phyloP scores from a whole-genome alignment of 352 stramenopile genomes.

The Phytophthora pluvialis region DNA sequence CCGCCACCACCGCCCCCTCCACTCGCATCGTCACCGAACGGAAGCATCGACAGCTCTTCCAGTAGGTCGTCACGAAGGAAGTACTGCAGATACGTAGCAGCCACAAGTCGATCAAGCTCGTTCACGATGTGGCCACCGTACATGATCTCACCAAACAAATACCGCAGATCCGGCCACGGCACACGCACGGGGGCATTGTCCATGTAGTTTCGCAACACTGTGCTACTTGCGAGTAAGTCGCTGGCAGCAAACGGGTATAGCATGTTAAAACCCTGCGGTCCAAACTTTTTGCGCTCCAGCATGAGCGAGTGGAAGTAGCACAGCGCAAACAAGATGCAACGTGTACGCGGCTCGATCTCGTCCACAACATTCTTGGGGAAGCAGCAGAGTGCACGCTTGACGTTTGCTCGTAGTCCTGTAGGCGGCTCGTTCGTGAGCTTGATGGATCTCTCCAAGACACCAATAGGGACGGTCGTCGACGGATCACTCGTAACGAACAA shows the following conservation, averaged over 20 bases:
- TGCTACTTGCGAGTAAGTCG: slow-evolving; percentile 85
- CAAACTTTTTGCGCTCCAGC: slow-evolving; percentile 93
- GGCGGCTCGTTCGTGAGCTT: slow-evolving; percentile 92
- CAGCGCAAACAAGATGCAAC: slow-evolving; percentile 90
- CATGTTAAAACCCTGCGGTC: slow-evolving; percentile 91
- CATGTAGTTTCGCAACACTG: slow-evolving; percentile 93
- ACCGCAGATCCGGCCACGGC: slow-evolving; percentile 90
- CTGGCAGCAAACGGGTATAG: slow-evolving; percentile 90
- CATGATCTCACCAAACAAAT: slow-evolving; percentile 91
- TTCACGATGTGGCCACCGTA: slow-evolving; percentile 91
- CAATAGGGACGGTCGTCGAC: slow-evolving; percentile 85
- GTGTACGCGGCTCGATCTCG: slow-evolving; percentile 82
- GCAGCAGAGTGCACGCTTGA: slow-evolving; percentile 87
- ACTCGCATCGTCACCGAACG: slow-evolving; percentile 74
- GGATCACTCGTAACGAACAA: slow-evolving; percentile 93
- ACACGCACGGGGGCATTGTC: slow-evolving; percentile 89
- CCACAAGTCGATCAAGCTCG: slow-evolving; percentile 81
- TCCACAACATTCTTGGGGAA: slow-evolving; percentile 82
- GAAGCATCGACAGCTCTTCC: slow-evolving; percentile 90
- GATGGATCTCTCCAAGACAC: slow-evolving; percentile 89
- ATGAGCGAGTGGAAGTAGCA: slow-evolving; percentile 95
- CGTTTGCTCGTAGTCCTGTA: slow-evolving; percentile 87
- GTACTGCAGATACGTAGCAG: slow-evolving; percentile 85
- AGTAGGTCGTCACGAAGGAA: slow-evolving; percentile 90
- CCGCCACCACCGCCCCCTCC: slow-evolving; percentile 26